Conservation (phyloP, 2,329 filamentous ascomycete genomes). For the Chaetomium strumarium region DNA sequence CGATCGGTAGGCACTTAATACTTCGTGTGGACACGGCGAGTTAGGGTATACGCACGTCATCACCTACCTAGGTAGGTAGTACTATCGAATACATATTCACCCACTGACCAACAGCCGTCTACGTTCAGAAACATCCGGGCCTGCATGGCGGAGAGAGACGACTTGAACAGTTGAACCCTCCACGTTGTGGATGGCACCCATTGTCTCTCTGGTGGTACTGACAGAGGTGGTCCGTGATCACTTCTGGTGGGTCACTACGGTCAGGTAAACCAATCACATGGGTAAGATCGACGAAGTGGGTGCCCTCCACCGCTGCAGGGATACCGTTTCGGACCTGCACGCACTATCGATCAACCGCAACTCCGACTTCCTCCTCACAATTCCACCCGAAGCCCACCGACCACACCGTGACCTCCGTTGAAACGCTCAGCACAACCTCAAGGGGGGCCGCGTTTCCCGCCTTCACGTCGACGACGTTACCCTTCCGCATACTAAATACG, state of each 20-base stretch:
- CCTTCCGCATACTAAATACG: background rate
- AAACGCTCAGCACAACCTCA: background rate
- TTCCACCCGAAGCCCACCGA: constrained; percentile 3
- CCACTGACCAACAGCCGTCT: no score
- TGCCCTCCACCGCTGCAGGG: constrained; percentile 1
- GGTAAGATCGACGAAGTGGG: constrained; percentile 4
- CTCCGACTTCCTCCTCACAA: constrained; percentile 3
- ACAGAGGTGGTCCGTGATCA: constrained; percentile 21
- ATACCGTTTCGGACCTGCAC: background rate
- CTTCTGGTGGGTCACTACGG: background rate
- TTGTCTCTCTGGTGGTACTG: background rate
- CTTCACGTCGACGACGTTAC: background rate
- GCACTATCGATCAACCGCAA: constrained; percentile 8
- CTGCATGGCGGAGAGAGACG: background rate
- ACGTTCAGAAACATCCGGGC: no score
- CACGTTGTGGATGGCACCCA: constrained; percentile 7
- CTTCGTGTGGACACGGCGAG: background rate
- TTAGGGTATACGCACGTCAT: background rate
- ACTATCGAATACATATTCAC: no score
- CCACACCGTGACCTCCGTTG: background rate
- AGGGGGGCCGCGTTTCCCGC: background rate
- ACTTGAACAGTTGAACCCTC: background rate
- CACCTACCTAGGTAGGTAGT: background rate
- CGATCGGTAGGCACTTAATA: background rate
- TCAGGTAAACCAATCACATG: constrained; percentile 14